Evolutionary conservation across 2,329 filamentous ascomycete genomes (phyloP), one percentile per base, ranked within the genome.

Genomic region (Trichoderma sp.): DNA sequence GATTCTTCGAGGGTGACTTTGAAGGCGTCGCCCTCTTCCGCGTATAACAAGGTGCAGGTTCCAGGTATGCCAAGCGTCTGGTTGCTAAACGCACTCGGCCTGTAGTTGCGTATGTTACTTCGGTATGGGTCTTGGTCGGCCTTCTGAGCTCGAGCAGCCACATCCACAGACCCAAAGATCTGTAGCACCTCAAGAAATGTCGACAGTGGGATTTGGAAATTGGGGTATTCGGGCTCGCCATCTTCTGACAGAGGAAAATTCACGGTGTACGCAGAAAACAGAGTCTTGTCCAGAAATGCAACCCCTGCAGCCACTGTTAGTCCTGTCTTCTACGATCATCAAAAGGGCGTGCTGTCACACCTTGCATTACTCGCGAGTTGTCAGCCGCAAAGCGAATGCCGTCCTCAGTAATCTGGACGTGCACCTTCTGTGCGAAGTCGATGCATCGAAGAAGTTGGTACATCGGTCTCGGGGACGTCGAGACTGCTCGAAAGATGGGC

Each of bases 171-270:
- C 57, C 92, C 92, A 73, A 99, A 96, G 57, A 99, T 98, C 73
- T 97, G 94, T 7, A 99, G 83, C 0, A 94, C 96, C 78, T 98
- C 95, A 61, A 99, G 86, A 3, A 99, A 85, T 19, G 94, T 91
- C 5, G 89, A 84, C 9, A 99, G 85, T 2, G 93, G 95, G 69
- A 98, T 89, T 74, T 96, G 90, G 74, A 99, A 99, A 59, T 85
- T 86, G 7, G 91, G 88, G 34, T 86, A 82, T 4, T 81, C 76
- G 1, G 74, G 65, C 0, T 78, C 77, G 5, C 78, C 78, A 21
- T 80, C 78, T 15, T 78, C 74, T 1, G 68, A 65, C 7, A 68
- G 39, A 14, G 75, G 74, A 66, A 79, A 81, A 68, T 89, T 88
- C 75, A 92, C 90, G 21, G 82, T 86, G 76, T 93, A 99, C 19